A percentile compares a stretch with the other conserved stretches of the same genome.
Conservation (phyloP, 2,329 filamentous ascomycete species). For the Raffaelea arxii region DNA sequence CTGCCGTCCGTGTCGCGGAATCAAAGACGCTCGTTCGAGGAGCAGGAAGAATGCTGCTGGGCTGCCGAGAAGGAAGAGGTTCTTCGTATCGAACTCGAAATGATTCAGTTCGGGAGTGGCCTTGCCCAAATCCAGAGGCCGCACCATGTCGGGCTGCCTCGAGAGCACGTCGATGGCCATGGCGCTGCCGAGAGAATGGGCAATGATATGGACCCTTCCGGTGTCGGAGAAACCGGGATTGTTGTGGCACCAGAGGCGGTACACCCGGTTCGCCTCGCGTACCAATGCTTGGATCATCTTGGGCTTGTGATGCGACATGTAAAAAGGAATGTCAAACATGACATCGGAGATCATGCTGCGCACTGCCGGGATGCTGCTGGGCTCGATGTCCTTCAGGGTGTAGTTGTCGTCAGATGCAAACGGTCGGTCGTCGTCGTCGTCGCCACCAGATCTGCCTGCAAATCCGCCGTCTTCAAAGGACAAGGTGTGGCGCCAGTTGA, state of each 20-base stretch:
- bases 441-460: too few relatives aligned
- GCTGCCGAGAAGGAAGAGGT: constrained; percentile 82
- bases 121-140: constrained; percentile 34
- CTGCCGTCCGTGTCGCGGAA: constrained; percentile 64
- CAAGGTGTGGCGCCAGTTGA: constrained; percentile 88
- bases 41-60: constrained; percentile 89
- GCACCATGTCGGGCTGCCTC: constrained; percentile 68
- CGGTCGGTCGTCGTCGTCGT: constrained; percentile 30
- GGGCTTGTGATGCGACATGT: constrained; percentile 89
- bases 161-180: constrained; percentile 92
- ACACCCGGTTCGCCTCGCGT: constrained; percentile 89
- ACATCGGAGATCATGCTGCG: constrained; percentile 91
- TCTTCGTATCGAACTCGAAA: constrained; percentile 88
- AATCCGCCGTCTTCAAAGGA: constrained; percentile 71
- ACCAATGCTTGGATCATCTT: constrained; percentile 91
- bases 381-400: constrained; percentile 79
- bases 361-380: constrained; percentile 81
- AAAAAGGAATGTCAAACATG: constrained; percentile 97
- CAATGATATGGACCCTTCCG: constrained; percentile 84
- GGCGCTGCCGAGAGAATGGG: constrained; percentile 85
- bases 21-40: constrained; percentile 61
- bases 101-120: constrained; percentile 33
- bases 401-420: constrained; percentile 50
- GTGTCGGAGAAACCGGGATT: constrained; percentile 75
- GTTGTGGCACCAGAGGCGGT: constrained; percentile 86